Base-by-base conservation (phyloP, 2,329 filamentous ascomycete species). In the Bipolaris zeicola region DNA sequence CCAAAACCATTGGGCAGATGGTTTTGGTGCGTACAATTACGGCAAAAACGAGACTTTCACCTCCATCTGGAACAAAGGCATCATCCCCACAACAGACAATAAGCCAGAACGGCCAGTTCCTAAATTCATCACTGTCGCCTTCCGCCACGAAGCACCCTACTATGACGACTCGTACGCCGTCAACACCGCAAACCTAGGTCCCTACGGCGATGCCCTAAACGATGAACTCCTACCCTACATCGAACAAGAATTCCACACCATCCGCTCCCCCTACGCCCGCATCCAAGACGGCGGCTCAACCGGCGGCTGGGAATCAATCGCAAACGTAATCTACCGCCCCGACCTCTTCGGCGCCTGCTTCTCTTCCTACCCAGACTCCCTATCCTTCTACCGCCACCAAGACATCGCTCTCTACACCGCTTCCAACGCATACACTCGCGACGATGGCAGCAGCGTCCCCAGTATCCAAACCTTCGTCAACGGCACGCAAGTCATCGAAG, bases 121-220 rank as follows among this genome's bases (percentile, higher is more conserved):
- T 0, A 76, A 75, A 42, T 57, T 77, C 57, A 76, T 77, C 22
- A 45, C 75, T 1, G 69, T 77, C 5, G 70, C 66, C 1, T 74
- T 77, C 58, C 73, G 76, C n/a, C 76, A 77, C 43, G 75, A 77
- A 58, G 59, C 67, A 0, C 69, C 75, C 0, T 77, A 68, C 50
- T 77, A 77, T 57, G 75, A 77, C 49, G 74, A 77, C 48, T 77
- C 74, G 0, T 77, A 77, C 51, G 74, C 69, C 0, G 75, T 77
- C 39, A 77, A 77, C 50, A 75, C 73, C 0, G 74, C 75, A 2
- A 77, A 77, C 44, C 61, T 77, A 6, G 76, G 76, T 3, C 76
- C 76, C 3, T 77, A 72, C 37, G 76, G 76, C 8, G 75, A 76
- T 22, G 75, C 75, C 1, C 69, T 77, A 61, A 77, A 77, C 57